phyloP scores from a whole-genome alignment of 75 land plant species.

The Ceratopteris richardii region DNA sequence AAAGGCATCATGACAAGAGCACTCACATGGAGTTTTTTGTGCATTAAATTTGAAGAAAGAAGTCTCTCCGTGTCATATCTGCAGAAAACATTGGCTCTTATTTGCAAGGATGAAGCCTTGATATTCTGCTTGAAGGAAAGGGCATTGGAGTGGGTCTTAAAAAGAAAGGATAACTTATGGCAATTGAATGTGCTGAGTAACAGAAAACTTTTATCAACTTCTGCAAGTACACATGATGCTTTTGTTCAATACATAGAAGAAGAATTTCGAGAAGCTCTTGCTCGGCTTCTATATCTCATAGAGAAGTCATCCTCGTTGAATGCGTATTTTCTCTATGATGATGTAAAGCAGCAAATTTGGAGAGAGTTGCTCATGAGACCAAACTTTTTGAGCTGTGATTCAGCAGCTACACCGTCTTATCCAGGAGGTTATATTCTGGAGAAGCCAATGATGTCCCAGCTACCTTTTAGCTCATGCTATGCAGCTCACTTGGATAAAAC shows the following conservation, averaged over 20 bases:
- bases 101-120: conserved; percentile 11
- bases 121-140: conserved; percentile 13
- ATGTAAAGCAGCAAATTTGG: conserved; percentile 10
- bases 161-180: conserved; percentile 9
- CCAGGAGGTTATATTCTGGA: conserved; percentile 18
- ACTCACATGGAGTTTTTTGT: conserved; percentile 23
- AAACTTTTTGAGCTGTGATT: conserved; percentile 6
- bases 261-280: conserved; percentile 13
- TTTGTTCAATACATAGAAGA: conserved; percentile 19
- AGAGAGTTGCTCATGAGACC: conserved; percentile 5
- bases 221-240: conserved; percentile 21
- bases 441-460: conserved; percentile 8
- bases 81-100: conserved; percentile 14
- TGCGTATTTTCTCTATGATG: conserved; percentile 15
- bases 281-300: conserved; percentile 13
- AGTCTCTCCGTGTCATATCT: conserved; percentile 6
- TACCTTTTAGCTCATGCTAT: conserved; percentile 15
- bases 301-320: conserved; percentile 15
- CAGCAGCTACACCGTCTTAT: conserved; percentile 14
- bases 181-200: conserved; percentile 15
- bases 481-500: conserved; percentile 15
- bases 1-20: conserved; percentile 14
- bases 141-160: conserved; percentile 12
- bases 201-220: conserved; percentile 13
- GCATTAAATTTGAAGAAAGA: conserved; percentile 13